These are phyloP conservation scores for Fusarium sp. DNA, from an alignment of 2,329 filamentous ascomycete species.

Conservation along the genomic window DNA sequence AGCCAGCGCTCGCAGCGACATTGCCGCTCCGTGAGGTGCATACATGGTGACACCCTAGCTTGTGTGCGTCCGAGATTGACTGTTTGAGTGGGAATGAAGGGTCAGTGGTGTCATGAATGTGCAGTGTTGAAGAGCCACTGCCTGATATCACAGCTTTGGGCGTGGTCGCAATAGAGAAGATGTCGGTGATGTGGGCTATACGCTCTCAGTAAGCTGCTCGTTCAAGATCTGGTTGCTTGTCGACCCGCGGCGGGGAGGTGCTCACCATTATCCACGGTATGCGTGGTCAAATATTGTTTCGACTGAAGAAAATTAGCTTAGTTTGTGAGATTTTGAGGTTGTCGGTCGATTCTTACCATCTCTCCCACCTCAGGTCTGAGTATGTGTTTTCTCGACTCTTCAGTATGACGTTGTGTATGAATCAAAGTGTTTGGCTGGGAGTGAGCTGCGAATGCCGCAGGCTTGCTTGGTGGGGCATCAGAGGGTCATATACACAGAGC, in stretches of 20 bases:
- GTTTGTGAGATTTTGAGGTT: background rate
- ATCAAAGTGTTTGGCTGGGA: conserved; percentile 33
- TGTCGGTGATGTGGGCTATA: conserved; percentile 82
- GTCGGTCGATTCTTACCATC: conserved; percentile 43
- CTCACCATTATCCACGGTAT: conserved; percentile 87
- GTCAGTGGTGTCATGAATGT: conserved; percentile 79
- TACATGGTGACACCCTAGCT: conserved; percentile 91
- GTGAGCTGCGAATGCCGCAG: conserved; percentile 26
- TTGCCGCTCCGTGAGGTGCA: conserved; percentile 75
- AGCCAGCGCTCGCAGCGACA: conserved; percentile 84
- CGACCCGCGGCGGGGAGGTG: conserved; percentile 47
- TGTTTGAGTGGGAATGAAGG: conserved; percentile 81
- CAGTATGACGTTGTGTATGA: conserved; percentile 43
- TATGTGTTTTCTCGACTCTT: conserved; percentile 17
- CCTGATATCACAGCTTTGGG: conserved; percentile 79
- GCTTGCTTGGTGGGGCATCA: conserved; percentile 38
- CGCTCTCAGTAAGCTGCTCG: conserved; percentile 31
- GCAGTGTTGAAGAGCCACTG: conserved; percentile 84
- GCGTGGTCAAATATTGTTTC: conserved; percentile 96
- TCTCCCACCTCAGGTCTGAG: conserved; percentile 13
- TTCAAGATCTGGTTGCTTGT: conserved; percentile 22
- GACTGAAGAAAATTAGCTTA: conserved; percentile 67
- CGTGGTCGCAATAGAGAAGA: conserved; percentile 85
- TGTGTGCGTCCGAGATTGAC: conserved; percentile 82
- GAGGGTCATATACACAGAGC: conserved; percentile 27